These are phyloP conservation scores for Alternaria incomplexa DNA, from an alignment of 2,329 filamentous ascomycete genomes.

Conservation along the genomic window DNA sequence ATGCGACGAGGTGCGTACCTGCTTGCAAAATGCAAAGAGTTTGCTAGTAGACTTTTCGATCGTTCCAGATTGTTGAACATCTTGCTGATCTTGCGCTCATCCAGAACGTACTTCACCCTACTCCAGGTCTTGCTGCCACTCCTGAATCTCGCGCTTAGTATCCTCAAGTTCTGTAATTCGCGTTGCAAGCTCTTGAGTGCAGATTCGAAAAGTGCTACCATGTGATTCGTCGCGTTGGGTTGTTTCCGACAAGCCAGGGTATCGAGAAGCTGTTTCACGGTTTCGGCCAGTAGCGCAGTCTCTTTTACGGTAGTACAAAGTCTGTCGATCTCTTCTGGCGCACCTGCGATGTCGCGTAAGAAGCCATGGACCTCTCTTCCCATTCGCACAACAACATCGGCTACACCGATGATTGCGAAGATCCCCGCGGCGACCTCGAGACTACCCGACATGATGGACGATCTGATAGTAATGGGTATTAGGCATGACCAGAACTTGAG, in stretches of 20 bases:
- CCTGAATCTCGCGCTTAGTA: constrained; percentile 1
- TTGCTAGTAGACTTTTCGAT: constrained; percentile 2
- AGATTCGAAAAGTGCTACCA: neutral
- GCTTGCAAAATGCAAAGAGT: constrained; percentile 8
- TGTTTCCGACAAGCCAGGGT: neutral
- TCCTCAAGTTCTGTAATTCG: constrained; percentile 7
- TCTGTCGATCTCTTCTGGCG: constrained; percentile 12
- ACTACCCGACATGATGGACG: neutral
- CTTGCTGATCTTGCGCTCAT: constrained; percentile 10
- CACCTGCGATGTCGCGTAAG: constrained; percentile 14
- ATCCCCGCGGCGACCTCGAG: constrained; percentile 14
- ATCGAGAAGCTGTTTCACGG: neutral
- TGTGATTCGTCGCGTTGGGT: neutral
- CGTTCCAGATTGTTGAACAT: constrained; percentile 9
- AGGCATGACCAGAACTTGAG: neutral
- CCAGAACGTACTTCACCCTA: constrained; percentile 12
- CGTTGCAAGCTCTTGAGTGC: constrained; percentile 6
- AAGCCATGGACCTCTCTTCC: constrained; percentile 18
- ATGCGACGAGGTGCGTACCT: neutral
- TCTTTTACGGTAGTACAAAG: constrained; percentile 10
- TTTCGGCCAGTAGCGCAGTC: neutral
- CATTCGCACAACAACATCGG: constrained; percentile 18
- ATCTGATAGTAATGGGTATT: neutral
- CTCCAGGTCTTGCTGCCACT: constrained; percentile 10
- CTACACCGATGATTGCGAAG: constrained; percentile 23